Base-by-base conservation (phyloP, 2,329 filamentous ascomycete genomes). In the Delphinella strobiligena region DNA sequence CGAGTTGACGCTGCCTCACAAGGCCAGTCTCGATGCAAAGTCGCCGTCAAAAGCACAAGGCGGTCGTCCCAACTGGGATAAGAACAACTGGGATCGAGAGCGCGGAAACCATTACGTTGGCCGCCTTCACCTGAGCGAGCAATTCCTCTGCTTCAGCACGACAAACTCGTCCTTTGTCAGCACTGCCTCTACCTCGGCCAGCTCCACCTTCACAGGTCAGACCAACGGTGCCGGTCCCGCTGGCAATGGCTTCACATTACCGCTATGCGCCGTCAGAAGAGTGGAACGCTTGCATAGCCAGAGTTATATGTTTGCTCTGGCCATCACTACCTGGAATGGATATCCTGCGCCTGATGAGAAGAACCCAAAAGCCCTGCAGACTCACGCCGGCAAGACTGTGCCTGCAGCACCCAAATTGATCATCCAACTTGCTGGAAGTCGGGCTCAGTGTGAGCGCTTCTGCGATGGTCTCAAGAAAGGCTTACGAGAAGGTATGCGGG, bases 101-200 rank as follows among this genome's bases (percentile, higher is more conserved):
- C 45, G 55, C n/a, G 56, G 58, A 9, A 54, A 52, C 19, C 83
- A 88, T 57, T 96, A 98, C 66, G 79, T 80, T 17, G 91, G 91
- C 37, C 88, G 88, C 61, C 74, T 98, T 38, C 89, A 98, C 59
- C 68, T 98, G 47, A 95, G 87, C 60, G 89, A 98, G 64, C 76
- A 83, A 51, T 98, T 83, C 63, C 78, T 98, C 51, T 96, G 88
- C 70, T 98, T 98, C 68, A 95, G 88, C 0, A 95, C 91, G 5
- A 85, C 91, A 38, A 80, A 85, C 12, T 83, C 86, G 8, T 93
- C 86, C 64, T 95, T 95, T 61, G 61, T 84, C 31, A 79, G 78
- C 47, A 80, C 81, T 1, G 82, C 89, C 12, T 93, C 79, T 59
- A 77, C 82, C 15, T 80, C 77, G 46, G 80, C 82, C 0, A 88